phyloP scores from a whole-genome alignment of 768 basidiomycete genomes.

The Porphyrellus cyaneotinctus region DNA sequence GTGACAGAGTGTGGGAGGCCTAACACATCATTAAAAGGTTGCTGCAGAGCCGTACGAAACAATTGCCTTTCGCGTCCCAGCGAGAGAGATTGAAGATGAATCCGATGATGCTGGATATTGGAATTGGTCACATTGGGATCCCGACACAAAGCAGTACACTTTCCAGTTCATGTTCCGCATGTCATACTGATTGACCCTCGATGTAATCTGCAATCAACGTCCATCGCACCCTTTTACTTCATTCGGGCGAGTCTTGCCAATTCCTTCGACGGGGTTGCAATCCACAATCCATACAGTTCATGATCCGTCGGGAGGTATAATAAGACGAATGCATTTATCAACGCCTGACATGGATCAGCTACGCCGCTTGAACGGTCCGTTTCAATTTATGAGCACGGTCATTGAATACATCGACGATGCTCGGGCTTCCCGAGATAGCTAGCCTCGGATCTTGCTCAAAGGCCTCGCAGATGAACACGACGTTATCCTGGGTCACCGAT shows the following conservation, averaged over 20 bases:
- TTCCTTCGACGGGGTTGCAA: background rate
- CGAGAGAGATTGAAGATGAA: slow-evolving; percentile 95
- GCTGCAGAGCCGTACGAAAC: slow-evolving; percentile 99
- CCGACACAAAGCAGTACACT: slow-evolving; percentile 97
- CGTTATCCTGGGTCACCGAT: background rate
- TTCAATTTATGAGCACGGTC: background rate
- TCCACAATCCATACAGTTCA: background rate
- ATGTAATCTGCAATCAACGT: slow-evolving; percentile 7
- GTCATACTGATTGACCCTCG: slow-evolving; percentile 27
- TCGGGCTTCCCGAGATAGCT: slow-evolving; percentile 1
- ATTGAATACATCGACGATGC: background rate
- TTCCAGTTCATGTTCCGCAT: slow-evolving; percentile 96
- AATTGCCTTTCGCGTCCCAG: slow-evolving; percentile 97
- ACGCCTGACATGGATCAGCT: slow-evolving; percentile 4
- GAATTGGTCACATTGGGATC: slow-evolving; percentile 99
- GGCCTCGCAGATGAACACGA: background rate
- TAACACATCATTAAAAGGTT: slow-evolving; percentile 53
- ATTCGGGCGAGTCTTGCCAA: background rate
- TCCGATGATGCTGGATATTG: slow-evolving; percentile 85
- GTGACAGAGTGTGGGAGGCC: slow-evolving; percentile 19
- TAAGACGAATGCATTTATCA: background rate
- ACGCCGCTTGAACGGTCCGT: slow-evolving; percentile 1
- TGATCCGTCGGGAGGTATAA: slow-evolving; percentile 3
- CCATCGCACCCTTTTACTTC: background rate
- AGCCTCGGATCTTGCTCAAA: background rate